Evolutionary conservation across 139 green algal genomes (phyloP).

Genomic region (Medakamo hakoo): DNA sequence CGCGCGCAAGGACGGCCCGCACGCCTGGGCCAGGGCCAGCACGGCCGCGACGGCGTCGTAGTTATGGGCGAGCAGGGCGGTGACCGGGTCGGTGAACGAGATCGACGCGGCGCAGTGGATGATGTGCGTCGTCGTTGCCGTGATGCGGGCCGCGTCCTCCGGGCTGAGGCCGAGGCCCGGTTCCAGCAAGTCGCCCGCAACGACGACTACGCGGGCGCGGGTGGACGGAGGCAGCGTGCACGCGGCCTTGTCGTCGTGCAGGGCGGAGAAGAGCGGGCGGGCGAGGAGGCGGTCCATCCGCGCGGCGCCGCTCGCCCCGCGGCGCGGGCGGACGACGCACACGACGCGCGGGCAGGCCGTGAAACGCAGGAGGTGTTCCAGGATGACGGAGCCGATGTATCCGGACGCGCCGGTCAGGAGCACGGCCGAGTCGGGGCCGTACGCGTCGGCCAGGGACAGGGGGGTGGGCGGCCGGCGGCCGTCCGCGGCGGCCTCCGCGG

Average conservation of each 20-base stretch:
- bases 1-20: constrained; percentile 6
- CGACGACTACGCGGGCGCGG: background rate
- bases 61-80: constrained; percentile 3
- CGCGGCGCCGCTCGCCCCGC: background rate
- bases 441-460: too few species aligned
- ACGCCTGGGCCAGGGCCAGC: constrained; percentile 7
- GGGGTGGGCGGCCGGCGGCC: too few species aligned
- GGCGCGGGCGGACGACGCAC: constrained; percentile 3
- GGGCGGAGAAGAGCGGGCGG: constrained; percentile 1
- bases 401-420: constrained; percentile 11
- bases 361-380: constrained; percentile 10
- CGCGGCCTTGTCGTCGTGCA: constrained; percentile 1
- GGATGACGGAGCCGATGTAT: constrained; percentile 9
- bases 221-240: background rate
- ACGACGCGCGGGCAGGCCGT: constrained; percentile 4
- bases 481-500: too few species aligned
- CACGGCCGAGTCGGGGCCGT: too few species aligned
- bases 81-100: background rate
- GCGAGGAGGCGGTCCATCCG: background rate
- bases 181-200: constrained; percentile 7
- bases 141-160: constrained; percentile 2
- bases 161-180: constrained; percentile 2
- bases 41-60: constrained; percentile 12
- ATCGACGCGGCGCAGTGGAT: constrained; percentile 10
- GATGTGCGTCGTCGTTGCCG: constrained; percentile 4